Base-by-base conservation (phyloP, 2,329 filamentous ascomycete genomes). In the Sporothrix curviconia region DNA sequence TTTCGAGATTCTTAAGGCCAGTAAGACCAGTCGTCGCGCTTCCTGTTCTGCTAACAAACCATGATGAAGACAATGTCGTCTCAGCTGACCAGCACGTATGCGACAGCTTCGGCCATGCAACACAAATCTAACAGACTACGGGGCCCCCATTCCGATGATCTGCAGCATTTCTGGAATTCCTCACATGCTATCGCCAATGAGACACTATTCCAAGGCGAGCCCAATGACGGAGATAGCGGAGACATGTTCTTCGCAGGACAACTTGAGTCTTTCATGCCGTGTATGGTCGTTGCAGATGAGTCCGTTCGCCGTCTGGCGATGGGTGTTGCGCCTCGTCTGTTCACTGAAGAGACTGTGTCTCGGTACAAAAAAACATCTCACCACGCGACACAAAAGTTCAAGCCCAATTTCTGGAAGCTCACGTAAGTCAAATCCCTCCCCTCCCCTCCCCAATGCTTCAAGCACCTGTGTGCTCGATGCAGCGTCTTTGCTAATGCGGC, bases 131-230 rank as follows among this genome's bases (percentile, higher is more conserved):
- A 70, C 0, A n/a, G 75, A 76, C 56, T 64, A 69, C 40, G 62
- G 68, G n/a, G 67, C 71, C 4, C 73, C 72, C 22, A 68, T 72
- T 22, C 68, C 70, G 47, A 72, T 81, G 64, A 70, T 78, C 24
- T 76, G 76, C 65, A 77, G 75, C 59, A 81, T 84, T n/a, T 53
- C 70, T 86, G 11, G 72, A 76, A 42, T 86, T 85, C 58, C 67
- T 86, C 11, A 75, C n/a, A 81, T 61, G 75, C 77, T n/a, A 6
- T 81, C 78, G 1, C 79, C 82, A 54, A 61, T 72, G 53, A n/a
- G n/a, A 77, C 75, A 2, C 67, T 81, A 3, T 78, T 80, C 53
- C 69, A 73, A 55, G 72, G 70, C 14, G 66, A 71, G 8, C 73
- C 74, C 9, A 60, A 62, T 15, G 69, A 72, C 14, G 63, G 62